These are phyloP conservation scores for Aspergillus sergii DNA, from an alignment of 2,329 filamentous ascomycete species.

Conservation along the genomic window DNA sequence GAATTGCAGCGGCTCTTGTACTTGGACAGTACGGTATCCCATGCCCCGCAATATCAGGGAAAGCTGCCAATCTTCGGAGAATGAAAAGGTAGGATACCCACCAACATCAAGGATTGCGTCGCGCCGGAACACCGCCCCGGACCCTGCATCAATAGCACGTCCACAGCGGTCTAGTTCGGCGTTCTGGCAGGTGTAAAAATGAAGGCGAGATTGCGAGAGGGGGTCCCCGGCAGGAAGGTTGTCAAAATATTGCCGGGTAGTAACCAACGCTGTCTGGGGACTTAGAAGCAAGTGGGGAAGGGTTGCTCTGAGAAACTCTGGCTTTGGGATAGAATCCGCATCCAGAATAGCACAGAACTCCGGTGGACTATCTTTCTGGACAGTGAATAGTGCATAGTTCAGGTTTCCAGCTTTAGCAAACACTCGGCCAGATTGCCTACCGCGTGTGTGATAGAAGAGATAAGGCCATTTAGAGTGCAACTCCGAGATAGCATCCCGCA, in stretches of 20 bases:
- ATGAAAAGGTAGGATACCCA: conserved; percentile 37
- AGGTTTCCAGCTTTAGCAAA: conserved; percentile 44
- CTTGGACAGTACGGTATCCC: conserved; percentile 32
- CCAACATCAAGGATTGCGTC: conserved; percentile 32
- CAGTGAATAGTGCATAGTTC: conserved; percentile 34
- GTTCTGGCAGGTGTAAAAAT: conserved; percentile 39
- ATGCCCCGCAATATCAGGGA: conserved; percentile 35
- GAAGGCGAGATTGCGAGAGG: conserved; percentile 32
- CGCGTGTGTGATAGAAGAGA: conserved; percentile 56
- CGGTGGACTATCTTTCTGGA: conserved; percentile 26
- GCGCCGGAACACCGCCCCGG: conserved; percentile 38
- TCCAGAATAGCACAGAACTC: conserved; percentile 39
- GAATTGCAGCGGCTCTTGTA: conserved; percentile 36
- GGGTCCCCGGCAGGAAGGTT: conserved; percentile 36
- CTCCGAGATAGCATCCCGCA: conserved; percentile 44
- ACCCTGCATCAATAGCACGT: conserved; percentile 36
- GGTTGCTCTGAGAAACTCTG: conserved; percentile 38
- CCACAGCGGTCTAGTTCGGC: conserved; percentile 31
- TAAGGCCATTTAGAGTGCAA: conserved; percentile 50
- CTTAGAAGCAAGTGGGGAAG: conserved; percentile 38
- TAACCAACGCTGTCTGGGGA: conserved; percentile 32
- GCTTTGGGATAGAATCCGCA: conserved; percentile 40
- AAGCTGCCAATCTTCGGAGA: conserved; percentile 39
- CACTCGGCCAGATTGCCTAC: conserved; percentile 39
- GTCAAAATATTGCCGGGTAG: conserved; percentile 38